Percentiles rank a stretch among this genome's conserved stretches.
Conservation (phyloP, 148 eudicot species). For the Cornus suecica region DNA sequence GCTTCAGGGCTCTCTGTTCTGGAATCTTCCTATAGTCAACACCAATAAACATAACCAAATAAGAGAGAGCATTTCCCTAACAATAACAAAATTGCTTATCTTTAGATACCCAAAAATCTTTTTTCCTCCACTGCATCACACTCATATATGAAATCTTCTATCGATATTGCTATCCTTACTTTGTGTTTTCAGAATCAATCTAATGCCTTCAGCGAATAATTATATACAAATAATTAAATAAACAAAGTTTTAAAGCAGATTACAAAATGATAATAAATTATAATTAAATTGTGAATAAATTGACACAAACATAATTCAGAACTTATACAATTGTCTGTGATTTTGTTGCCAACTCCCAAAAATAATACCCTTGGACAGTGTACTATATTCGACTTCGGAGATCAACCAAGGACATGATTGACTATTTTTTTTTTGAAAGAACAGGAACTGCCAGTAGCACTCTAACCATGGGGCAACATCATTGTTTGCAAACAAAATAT, state of each 20-base stretch:
- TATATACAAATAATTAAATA: not conserved
- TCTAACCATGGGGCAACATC: not conserved
- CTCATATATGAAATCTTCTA: not conserved
- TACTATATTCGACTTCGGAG: not conserved
- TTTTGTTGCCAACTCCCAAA: not conserved
- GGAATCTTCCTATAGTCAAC: slow-evolving; percentile 35
- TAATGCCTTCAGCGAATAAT: no score
- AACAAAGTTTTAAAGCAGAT: not conserved
- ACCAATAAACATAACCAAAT: not conserved
- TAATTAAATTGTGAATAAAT: not conserved
- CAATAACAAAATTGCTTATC: not conserved
- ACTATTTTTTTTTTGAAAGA: not conserved
- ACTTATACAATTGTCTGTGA: not conserved
- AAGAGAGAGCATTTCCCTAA: not conserved
- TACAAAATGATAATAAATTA: not conserved
- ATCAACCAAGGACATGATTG: not conserved
- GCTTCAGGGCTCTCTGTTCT: slow-evolving; percentile 38
- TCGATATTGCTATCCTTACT: not conserved
- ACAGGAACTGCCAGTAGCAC: not conserved
- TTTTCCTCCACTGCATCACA: not conserved
- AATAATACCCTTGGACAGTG: not conserved
- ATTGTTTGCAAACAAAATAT: no score
- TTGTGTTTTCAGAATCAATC: not conserved
- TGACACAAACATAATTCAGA: not conserved
- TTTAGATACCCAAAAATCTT: not conserved